phyloP scores from a whole-genome alignment of 441 rosid genomes.

The Gossypium gossypioides region DNA sequence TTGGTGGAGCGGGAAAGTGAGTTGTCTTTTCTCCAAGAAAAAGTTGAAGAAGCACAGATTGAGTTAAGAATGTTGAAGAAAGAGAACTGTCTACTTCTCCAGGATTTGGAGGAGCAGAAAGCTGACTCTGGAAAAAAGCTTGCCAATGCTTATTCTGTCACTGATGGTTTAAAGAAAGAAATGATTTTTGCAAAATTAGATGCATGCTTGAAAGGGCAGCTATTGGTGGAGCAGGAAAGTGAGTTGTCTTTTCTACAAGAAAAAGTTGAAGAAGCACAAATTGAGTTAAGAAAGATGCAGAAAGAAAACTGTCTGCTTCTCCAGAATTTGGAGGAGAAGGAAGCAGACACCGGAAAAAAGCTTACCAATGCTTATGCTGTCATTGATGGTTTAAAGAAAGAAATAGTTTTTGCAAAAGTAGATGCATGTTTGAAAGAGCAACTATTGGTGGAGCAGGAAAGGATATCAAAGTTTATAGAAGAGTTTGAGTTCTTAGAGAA shows the following conservation, averaged over 20 bases:
- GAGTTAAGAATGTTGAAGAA: conserved; percentile 30
- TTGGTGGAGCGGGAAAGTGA: conserved; percentile 33
- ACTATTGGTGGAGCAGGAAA: conserved; percentile 30
- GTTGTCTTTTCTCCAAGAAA: conserved; percentile 22
- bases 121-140: conserved; percentile 14
- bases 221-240: conserved; percentile 30
- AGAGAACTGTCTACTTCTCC: conserved; percentile 35
- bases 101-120: conserved; percentile 43
- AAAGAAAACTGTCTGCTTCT: conserved; percentile 34
- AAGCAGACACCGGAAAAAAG: conserved; percentile 15
- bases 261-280: conserved; percentile 25
- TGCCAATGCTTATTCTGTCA: no score
- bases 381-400: conserved; percentile 31
- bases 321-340: conserved; percentile 45
- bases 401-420: conserved; percentile 34
- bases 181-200: conserved; percentile 41
- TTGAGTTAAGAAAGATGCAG: conserved; percentile 30
- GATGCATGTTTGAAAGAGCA: conserved; percentile 48
- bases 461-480: conserved; percentile 36
- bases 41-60: conserved; percentile 25
- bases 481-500: conserved; percentile 49
- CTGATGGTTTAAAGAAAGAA: conserved; percentile 33
- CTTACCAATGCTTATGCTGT: no score
- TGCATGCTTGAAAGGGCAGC: conserved; percentile 39
- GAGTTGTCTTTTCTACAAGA: conserved; percentile 27